A percentile compares a stretch with the other conserved stretches of the same genome.
Conservation (phyloP, 768 basidiomycete genomes). For the Clitopilus hobsonii region DNA sequence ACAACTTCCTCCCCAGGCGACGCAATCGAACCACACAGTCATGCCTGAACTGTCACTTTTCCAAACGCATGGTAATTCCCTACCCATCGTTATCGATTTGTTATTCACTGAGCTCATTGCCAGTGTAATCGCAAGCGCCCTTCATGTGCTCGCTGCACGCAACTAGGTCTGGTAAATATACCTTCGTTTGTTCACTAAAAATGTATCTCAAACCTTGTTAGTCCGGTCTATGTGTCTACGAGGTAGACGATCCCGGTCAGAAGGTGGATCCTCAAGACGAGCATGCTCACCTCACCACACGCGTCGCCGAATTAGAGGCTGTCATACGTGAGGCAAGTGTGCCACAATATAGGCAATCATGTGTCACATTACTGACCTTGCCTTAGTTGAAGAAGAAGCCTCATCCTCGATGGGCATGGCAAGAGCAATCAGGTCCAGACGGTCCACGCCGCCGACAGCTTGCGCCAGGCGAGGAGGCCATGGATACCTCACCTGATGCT, state of each 20-base stretch:
- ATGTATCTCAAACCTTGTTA: background rate
- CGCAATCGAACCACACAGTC: slow-evolving; percentile 73
- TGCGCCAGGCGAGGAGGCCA: background rate
- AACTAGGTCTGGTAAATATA: slow-evolving; percentile 40
- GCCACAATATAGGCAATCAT: slow-evolving; percentile 4
- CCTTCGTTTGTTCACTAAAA: background rate
- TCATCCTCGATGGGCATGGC: slow-evolving; percentile 55
- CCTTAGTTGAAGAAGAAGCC: slow-evolving; percentile 67
- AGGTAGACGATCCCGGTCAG: slow-evolving; percentile 72
- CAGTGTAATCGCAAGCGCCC: slow-evolving; percentile 49
- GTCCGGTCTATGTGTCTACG: slow-evolving; percentile 83
- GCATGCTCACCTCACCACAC: slow-evolving; percentile 57
- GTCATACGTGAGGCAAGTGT: slow-evolving; percentile 70
- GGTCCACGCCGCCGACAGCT: background rate
- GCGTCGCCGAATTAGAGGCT: slow-evolving; percentile 80
- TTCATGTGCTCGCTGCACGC: slow-evolving; percentile 45
- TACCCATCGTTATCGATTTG: background rate
- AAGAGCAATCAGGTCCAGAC: slow-evolving; percentile 9
- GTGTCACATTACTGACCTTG: background rate
- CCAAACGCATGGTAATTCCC: slow-evolving; percentile 63
- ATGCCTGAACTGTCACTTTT: slow-evolving; percentile 69
- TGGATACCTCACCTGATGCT: background rate
- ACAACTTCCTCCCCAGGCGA: slow-evolving; percentile 27
- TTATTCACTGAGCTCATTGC: slow-evolving; percentile 8
- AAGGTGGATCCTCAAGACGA: slow-evolving; percentile 55